Base-by-base conservation (phyloP, 129 eudicot species). In the Mikania micrantha region DNA sequence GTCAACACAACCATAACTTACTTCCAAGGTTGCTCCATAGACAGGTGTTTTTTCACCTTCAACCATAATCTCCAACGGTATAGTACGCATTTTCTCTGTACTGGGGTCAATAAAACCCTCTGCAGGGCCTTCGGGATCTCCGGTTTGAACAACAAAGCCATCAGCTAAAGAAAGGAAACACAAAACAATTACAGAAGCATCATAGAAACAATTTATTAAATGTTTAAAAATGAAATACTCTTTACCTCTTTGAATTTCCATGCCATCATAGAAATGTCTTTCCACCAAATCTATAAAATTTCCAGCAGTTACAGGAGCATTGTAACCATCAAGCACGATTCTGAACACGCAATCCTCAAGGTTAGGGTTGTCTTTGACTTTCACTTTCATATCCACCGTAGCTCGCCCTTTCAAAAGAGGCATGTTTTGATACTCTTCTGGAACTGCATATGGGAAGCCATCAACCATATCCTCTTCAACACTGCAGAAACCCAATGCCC, bases 391-490 rank as follows among this genome's bases (percentile, higher is more conserved):
- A 74, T 86, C 99, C 77, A 93, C 99, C 0, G 92, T 75, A 17
- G 99, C 99, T 75, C 99, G 80, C 19, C 99, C 99, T 74, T 93
- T 93, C 69, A 93, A 61, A 67, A 93, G 85, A 22, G 99, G 99
- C 99, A 85, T 79, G 70, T 69, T 93, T 68, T 74, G 88, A 83
- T 86, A 93, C 48, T 93, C 99, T 81, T 93, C 95, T 17, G 99
- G 99, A 47, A 93, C 86, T 60, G 89, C 99, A 45, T 82, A 93
- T 7, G 96, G 99, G 78, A 93, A 93, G 79, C 90, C 96, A 70
- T 83, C 96, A 40, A 93, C 93, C 99, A 93, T 93, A 62, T 93
- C 96, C 87, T 93, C 99, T 93, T 93, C 99, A 86, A 93, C 95
- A 84, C 99, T 93, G 99, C 96, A 86, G 89, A 88, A 92, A 92